phyloP scores from a whole-genome alignment of 805 yeast genomes.

The Kluyveromyces lactis region DNA sequence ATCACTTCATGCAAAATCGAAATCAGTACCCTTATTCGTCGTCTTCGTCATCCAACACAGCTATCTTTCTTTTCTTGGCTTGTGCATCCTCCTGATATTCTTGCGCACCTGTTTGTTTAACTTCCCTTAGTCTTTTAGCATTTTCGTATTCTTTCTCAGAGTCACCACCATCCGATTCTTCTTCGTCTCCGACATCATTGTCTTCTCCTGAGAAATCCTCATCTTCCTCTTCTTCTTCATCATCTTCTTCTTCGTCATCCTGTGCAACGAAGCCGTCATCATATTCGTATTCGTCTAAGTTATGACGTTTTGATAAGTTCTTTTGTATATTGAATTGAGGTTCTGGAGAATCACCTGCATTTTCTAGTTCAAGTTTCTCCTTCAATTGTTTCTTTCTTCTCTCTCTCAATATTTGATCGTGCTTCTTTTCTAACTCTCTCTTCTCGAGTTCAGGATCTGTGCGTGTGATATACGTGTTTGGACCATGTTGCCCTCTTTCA shows the following conservation, averaged over 20 bases:
- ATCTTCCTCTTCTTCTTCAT: constrained; percentile 17
- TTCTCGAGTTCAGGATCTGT: constrained; percentile 67
- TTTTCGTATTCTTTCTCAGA: constrained; percentile 44
- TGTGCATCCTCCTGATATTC: constrained; percentile 32
- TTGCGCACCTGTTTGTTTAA: constrained; percentile 49
- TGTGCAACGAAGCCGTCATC: constrained; percentile 5
- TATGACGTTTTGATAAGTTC: constrained; percentile 1
- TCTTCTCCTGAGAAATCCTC: constrained; percentile 31
- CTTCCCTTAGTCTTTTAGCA: constrained; percentile 48
- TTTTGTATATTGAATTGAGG: constrained; percentile 6
- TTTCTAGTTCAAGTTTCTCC: constrained; percentile 48
- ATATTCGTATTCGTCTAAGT: constrained; percentile 4
- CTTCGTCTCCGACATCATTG: constrained; percentile 29
- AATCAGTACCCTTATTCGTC: constrained; percentile 32
- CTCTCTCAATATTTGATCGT: constrained; percentile 53
- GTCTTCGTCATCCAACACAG: constrained; percentile 49
- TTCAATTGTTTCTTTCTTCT: constrained; percentile 55
- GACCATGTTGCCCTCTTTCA: constrained; percentile 28
- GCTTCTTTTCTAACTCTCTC: constrained; percentile 58
- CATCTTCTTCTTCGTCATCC: constrained; percentile 3
- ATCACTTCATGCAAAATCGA: too few species aligned
- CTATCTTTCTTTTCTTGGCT: constrained; percentile 26
- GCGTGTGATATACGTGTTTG: constrained; percentile 33
- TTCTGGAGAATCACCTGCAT: constrained; percentile 39
- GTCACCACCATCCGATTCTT: constrained; percentile 30